A percentile compares a stretch with the other conserved stretches of the same genome.
Conservation (phyloP, 371 early-diverging fungal genomes). For the Zychaea mexicana region DNA sequence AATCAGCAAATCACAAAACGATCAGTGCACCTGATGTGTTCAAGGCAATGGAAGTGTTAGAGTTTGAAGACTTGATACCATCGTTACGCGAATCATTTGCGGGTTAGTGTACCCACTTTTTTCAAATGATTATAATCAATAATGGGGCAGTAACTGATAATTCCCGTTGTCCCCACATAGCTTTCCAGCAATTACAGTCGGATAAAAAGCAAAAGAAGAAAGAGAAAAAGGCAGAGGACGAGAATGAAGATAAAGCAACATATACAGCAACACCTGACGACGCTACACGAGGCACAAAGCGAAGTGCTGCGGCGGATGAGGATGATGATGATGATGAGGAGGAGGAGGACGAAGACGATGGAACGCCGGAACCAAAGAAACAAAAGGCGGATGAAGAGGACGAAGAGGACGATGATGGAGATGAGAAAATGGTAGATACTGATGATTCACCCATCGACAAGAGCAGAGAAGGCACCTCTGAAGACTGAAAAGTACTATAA, state of each 20-base stretch:
- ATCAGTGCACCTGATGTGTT: constrained; percentile 59
- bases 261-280: constrained; percentile 10
- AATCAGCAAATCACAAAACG: constrained; percentile 55
- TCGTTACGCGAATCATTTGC: constrained; percentile 9
- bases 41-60: constrained; percentile 58
- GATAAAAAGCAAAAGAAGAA: constrained; percentile 23
- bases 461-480: neutral
- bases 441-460: neutral
- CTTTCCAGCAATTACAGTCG: constrained; percentile 16
- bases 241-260: neutral
- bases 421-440: neutral
- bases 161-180: neutral
- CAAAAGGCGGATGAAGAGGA: neutral
- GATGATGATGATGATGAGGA: constrained; percentile 19
- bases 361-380: constrained; percentile 7
- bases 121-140: neutral
- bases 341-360: constrained; percentile 22
- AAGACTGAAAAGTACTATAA: neutral
- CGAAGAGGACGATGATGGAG: constrained; percentile 7
- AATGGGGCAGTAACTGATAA: no score
- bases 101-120: neutral
- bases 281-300: constrained; percentile 24
- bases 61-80: constrained; percentile 49
- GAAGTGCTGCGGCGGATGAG: constrained; percentile 29
- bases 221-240: constrained; percentile 17